These are phyloP conservation scores for Alnus rubra DNA, from an alignment of 306 rosid genomes.

Conservation along the genomic window DNA sequence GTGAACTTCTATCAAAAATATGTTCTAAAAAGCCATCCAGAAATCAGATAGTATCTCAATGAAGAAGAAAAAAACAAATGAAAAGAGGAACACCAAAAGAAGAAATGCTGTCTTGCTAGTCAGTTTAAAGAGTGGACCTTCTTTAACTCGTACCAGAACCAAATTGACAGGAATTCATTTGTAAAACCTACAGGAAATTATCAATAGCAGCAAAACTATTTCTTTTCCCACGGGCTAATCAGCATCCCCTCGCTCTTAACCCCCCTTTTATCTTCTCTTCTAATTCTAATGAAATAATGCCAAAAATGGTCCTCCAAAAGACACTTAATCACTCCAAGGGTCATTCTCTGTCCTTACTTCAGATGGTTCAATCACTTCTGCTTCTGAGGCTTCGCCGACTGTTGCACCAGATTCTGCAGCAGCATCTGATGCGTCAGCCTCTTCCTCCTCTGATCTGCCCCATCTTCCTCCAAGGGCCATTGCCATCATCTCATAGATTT, in stretches of 20 bases:
- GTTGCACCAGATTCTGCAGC: slow-evolving; percentile 39
- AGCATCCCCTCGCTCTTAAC: background rate
- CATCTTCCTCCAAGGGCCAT: slow-evolving; percentile 97
- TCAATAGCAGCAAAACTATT: background rate
- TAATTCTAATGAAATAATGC: slow-evolving; percentile 14
- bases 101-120: background rate
- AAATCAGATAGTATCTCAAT: background rate
- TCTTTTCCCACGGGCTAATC: background rate
- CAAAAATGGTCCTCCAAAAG: slow-evolving; percentile 25
- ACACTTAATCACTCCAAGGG: slow-evolving; percentile 80
- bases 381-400: slow-evolving; percentile 37
- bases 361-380: slow-evolving; percentile 80
- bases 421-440: slow-evolving; percentile 23
- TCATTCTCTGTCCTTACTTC: slow-evolving; percentile 84
- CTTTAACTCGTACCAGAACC: background rate
- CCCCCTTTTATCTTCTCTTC: background rate
- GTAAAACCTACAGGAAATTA: background rate
- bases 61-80: background rate
- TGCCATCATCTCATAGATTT: slow-evolving; percentile 95
- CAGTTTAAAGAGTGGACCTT: background rate
- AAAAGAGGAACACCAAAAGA: background rate
- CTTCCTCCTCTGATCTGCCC: slow-evolving; percentile 78
- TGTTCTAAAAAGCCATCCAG: background rate
- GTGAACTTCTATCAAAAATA: too few species aligned
- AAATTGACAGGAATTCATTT: background rate